Evolutionary conservation across 1,139 yeast genomes (phyloP), one percentile per base, ranked within the genome.

Genomic region (Scheffersomyces parashehatae): DNA sequence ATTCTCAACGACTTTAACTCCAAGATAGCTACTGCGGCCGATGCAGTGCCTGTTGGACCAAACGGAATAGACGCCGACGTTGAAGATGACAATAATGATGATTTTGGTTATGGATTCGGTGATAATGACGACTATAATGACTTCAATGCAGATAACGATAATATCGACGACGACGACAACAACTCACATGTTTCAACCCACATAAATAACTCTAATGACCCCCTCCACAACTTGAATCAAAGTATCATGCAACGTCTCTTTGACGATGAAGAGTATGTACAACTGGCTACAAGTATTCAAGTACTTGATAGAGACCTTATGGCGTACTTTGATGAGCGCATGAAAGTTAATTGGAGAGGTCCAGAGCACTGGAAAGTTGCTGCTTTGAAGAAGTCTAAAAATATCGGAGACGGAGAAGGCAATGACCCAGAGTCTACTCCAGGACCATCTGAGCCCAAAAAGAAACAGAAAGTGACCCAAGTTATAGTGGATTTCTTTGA

Each of bases 291-390:
- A 2, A 39, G 44, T 29, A 56, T 62, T 7, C 70, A 70, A 40
- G 71, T 81, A n/a, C 63, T 81, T 50, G 89, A 83, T 52, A 75
- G 76, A 45, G 89, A 85, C 53, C 70, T 88, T 42, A 82, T 89
- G 83, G 83, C 88, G 0, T 87, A 87, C 59, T 88, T 88, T 61
- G 95, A 88, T 58, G 83, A 81, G 48, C 76, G 80, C 13, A 67
- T 88, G 66, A 81, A 75, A 49, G 75, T 79, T 37, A 84, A 81
- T 59, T 89, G 96, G 96, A 79, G 95, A 36, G 97, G 97, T 7
- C 93, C 97, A 5, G 95, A 88, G 50, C 95, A 89, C 64, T 93
- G 98, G 98, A 87, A 86, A 64, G 88, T 91, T 9, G 70, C 79
- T 36, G 80, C 82, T 26, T 70, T 86, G 44, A 84, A 75, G 53